Evolutionary conservation across 2,329 filamentous ascomycete species (phyloP), one percentile per base, ranked within the genome.

Genomic region (Xylariaceae sp.): DNA sequence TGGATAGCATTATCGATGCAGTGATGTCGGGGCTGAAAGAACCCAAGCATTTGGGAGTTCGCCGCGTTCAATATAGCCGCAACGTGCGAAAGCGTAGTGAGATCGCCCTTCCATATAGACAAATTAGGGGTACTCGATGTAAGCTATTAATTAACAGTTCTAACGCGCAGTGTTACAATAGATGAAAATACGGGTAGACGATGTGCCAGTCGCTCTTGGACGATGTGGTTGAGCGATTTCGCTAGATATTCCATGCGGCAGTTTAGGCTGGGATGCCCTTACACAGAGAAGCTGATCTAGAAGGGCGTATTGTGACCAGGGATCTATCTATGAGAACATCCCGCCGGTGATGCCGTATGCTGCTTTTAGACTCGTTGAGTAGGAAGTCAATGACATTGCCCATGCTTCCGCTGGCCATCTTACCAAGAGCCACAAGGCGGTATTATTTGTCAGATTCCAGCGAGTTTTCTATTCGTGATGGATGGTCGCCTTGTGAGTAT

Each of bases 1-100:
- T 74, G 71, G 42, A 74, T 74, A 1, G 69, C 65, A 47, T 73
- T 73, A 57, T 74, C 72, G 48, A 74, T 74, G 48, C 72, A 74
- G 18, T 57, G 64, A 46, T 73, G 71, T 1, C 50, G 57, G 0
- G 71, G 69, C 49, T 67, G 65, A 52, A 74, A 74, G 57, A 72
- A 74, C 0, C 71, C 73, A 2, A 74, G 65, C 54, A 73, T 62
- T 10, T 64, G 65, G 3, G 66, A 62, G 50, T 73, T 74, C 14
- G 71, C 72, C 9, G 72, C 71, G 46, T 74, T 74, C 10, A 68
- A 68, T 48, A 74, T 71, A 7, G 71, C 71, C 1, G 69, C 72
- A 16, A 70, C 63, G 23, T 67, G 64, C 0, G 59, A 53, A 10
- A 74, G 59, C 0, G 67, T 63, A 7, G 71, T 73, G 45, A 74